These are phyloP conservation scores for Aspergillus caelatus DNA, from an alignment of 2,329 filamentous ascomycete species.

Conservation along the genomic window DNA sequence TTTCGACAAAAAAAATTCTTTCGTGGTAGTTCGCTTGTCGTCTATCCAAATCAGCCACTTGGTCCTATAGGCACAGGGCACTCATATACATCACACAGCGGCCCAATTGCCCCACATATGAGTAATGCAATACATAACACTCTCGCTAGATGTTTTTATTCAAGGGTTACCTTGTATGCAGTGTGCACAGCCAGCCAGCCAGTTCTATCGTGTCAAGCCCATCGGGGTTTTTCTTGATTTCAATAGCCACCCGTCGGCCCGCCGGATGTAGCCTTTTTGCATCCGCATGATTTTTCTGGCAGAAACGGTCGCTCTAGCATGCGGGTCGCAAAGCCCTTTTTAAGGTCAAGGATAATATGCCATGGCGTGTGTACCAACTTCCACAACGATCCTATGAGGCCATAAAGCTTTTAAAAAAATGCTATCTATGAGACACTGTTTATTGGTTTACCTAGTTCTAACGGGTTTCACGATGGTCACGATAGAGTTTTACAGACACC, in stretches of 20 bases:
- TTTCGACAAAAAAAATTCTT: neutral
- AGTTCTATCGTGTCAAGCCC: neutral
- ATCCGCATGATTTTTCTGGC: constrained; percentile 17
- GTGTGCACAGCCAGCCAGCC: neutral
- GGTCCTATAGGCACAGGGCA: neutral
- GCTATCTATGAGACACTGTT: neutral
- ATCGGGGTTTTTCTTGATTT: constrained; percentile 3
- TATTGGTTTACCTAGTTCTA: neutral
- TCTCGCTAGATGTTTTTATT: neutral
- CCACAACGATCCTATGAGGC: neutral
- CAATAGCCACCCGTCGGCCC: constrained; percentile 18
- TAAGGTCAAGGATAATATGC: neutral
- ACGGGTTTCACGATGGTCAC: no score
- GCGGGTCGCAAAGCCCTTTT: neutral
- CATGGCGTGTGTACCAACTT: neutral
- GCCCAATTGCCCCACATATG: neutral
- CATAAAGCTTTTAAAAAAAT: no score
- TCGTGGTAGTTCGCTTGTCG: no score
- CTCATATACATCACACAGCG: neutral
- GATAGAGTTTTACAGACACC: neutral
- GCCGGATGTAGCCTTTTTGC: constrained; percentile 21
- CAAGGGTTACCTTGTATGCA: neutral
- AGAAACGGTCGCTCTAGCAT: constrained; percentile 13
- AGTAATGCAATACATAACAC: neutral
- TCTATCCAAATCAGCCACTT: neutral